phyloP scores from a whole-genome alignment of 768 basidiomycete species.

The Lactarius hengduanensis region DNA sequence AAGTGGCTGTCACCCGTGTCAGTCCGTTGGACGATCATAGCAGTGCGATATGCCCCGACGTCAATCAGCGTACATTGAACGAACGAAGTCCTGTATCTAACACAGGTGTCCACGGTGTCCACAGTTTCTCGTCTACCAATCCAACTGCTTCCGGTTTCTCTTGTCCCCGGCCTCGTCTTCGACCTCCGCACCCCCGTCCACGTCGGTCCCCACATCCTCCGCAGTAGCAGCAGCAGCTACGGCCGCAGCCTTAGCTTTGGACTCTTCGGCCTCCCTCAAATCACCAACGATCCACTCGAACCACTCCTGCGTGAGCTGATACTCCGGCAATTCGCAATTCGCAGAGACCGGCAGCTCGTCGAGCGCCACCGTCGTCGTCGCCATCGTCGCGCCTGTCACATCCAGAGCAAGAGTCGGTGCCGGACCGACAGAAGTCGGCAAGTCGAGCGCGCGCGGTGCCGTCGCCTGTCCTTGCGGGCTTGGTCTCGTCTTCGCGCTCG shows the following conservation, averaged over 20 bases:
- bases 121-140: background rate
- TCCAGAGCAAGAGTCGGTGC: background rate
- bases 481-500: background rate
- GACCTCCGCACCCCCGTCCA: background rate
- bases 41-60: background rate
- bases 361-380: no score
- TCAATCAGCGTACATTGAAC: background rate
- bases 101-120: background rate
- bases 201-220: background rate
- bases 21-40: background rate
- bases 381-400: background rate
- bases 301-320: conserved; percentile 24
- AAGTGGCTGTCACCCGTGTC: no score
- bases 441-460: background rate
- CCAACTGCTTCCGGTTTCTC: background rate
- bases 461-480: background rate
- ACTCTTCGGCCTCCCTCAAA: background rate
- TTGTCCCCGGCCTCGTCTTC: background rate
- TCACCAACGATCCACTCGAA: background rate
- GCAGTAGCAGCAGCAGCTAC: background rate
- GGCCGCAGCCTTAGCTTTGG: background rate
- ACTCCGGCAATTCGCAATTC: conserved; percentile 1
- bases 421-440: background rate
- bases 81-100: background rate
- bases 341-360: conserved; percentile 18